Percentiles rank a stretch among this genome's conserved stretches.
Conservation (phyloP, 2,329 filamentous ascomycete genomes). For the Verticillium klebahnii region DNA sequence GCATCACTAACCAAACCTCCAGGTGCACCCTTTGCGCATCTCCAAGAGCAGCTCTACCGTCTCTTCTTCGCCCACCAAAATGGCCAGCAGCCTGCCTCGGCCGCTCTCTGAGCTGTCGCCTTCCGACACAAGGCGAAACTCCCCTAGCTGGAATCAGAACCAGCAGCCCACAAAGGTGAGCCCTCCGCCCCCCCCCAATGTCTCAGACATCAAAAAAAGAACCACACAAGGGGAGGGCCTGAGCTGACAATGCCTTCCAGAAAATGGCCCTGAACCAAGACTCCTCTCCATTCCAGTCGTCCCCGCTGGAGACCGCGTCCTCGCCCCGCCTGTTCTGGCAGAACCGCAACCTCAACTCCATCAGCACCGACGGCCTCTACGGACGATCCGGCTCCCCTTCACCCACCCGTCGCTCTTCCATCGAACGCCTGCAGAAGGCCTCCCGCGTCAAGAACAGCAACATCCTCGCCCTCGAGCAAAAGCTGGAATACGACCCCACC, state of each 20-base stretch:
- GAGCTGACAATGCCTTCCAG: constrained; percentile 35
- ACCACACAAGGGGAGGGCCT: background rate
- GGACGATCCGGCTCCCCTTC: constrained; percentile 59
- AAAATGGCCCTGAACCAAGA: constrained; percentile 68
- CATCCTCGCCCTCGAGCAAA: constrained; percentile 90
- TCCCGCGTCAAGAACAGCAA: constrained; percentile 97
- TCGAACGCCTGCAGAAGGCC: constrained; percentile 91
- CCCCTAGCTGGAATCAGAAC: constrained; percentile 78
- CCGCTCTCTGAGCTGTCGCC: constrained; percentile 87
- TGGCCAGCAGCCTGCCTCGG: constrained; percentile 57
- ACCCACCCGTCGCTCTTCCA: constrained; percentile 78
- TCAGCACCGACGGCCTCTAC: constrained; percentile 69
- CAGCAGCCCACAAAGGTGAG: constrained; percentile 66
- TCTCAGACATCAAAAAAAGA: constrained; percentile 12
- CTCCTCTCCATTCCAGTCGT: constrained; percentile 81
- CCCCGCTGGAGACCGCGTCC: constrained; percentile 62
- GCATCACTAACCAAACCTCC: constrained; percentile 7
- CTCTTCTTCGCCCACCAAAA: constrained; percentile 60
- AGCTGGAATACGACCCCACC: constrained; percentile 86
- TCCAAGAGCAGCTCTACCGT: constrained; percentile 49
- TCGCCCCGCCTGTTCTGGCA: constrained; percentile 94
- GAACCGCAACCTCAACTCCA: constrained; percentile 61
- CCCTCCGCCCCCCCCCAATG: constrained; percentile 12
- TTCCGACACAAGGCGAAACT: constrained; percentile 83
- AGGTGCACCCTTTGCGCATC: constrained; percentile 77